A percentile compares a stretch with the other conserved stretches of the same genome.
These are phyloP conservation scores for Colletotrichum sublineola DNA, from an alignment of 2,329 filamentous ascomycete species.

Conservation along the genomic window DNA sequence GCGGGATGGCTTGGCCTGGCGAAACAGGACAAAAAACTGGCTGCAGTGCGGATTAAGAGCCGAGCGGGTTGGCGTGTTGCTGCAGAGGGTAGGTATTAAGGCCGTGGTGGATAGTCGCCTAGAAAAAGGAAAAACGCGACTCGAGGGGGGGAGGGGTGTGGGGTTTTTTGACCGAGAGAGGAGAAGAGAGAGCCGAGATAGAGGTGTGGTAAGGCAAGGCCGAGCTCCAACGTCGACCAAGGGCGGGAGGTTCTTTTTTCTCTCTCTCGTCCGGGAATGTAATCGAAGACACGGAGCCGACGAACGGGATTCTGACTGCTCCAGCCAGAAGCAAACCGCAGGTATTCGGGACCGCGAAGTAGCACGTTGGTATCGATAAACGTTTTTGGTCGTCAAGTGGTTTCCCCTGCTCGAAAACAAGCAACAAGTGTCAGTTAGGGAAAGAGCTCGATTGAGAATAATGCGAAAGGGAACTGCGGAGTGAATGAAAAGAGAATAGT, in stretches of 20 bases:
- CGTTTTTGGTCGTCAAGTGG: constrained; percentile 48
- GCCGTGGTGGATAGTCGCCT: constrained; percentile 21
- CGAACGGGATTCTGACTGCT: constrained; percentile 38
- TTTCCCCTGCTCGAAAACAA: constrained; percentile 57
- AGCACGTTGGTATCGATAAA: constrained; percentile 2
- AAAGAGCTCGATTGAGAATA: constrained; percentile 51
- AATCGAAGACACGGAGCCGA: constrained; percentile 25
- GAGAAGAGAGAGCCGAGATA: constrained; percentile 18
- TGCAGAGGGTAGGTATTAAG: constrained; percentile 25
- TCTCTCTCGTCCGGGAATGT: constrained; percentile 10
- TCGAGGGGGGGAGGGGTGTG: constrained; percentile 15
- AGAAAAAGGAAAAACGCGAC: constrained; percentile 40
- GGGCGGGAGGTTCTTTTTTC: neutral
- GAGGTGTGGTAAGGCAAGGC: constrained; percentile 18
- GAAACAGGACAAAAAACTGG: constrained; percentile 28
- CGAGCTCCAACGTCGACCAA: constrained; percentile 8
- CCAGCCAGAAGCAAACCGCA: constrained; percentile 38
- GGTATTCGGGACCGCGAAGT: neutral
- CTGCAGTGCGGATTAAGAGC: constrained; percentile 33
- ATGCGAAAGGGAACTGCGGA: constrained; percentile 62
- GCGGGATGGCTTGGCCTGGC: constrained; percentile 27
- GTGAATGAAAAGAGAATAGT: constrained; percentile 65
- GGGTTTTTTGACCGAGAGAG: constrained; percentile 7
- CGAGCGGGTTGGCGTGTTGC: constrained; percentile 33
- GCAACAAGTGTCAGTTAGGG: constrained; percentile 54